Conservation (phyloP, 2,329 filamentous ascomycete species). For the Cercospora canescens region DNA sequence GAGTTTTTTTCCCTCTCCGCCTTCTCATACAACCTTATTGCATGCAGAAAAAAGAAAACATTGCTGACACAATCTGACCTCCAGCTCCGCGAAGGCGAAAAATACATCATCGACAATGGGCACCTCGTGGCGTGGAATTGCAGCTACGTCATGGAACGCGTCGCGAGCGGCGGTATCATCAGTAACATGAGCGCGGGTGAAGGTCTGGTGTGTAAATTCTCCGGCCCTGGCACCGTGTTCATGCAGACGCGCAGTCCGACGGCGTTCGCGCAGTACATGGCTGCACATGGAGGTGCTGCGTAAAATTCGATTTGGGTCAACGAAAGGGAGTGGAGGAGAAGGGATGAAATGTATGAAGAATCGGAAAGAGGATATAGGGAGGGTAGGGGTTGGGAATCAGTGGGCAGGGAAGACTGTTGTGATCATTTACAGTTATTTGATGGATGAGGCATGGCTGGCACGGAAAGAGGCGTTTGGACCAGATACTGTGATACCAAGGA, state of each 20-base stretch:
- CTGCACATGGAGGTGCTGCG: slow-evolving; percentile 36
- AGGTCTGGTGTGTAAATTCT: slow-evolving; percentile 92
- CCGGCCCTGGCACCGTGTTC: slow-evolving; percentile 84
- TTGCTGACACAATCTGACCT: too few species aligned
- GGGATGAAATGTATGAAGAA: not conserved
- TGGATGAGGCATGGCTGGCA: too few species aligned
- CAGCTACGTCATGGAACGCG: slow-evolving; percentile 86
- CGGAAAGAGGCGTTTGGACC: too few species aligned
- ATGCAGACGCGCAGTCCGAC: slow-evolving; percentile 87
- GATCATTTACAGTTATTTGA: too few species aligned
- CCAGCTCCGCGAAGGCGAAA: slow-evolving; percentile 65
- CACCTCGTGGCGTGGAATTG: slow-evolving; percentile 90
- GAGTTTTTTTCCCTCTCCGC: slow-evolving; percentile 40
- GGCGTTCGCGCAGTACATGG: slow-evolving; percentile 58
- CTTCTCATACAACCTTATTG: not conserved
- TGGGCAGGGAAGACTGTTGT: too few species aligned
- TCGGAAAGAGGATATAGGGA: not conserved
- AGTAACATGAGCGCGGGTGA: slow-evolving; percentile 80
- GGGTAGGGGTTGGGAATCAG: too few species aligned
- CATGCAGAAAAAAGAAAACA: not conserved
- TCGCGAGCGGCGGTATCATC: slow-evolving; percentile 89
- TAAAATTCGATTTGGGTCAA: not conserved
- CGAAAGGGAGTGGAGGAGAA: not conserved
- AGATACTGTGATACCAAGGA: too few species aligned
- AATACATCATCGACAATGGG: slow-evolving; percentile 72